A percentile compares a stretch with the other conserved stretches of the same genome.
Evolutionary conservation across 257 asterid genomes (phyloP).

Genomic region (Jaltomata sinuosa): DNA sequence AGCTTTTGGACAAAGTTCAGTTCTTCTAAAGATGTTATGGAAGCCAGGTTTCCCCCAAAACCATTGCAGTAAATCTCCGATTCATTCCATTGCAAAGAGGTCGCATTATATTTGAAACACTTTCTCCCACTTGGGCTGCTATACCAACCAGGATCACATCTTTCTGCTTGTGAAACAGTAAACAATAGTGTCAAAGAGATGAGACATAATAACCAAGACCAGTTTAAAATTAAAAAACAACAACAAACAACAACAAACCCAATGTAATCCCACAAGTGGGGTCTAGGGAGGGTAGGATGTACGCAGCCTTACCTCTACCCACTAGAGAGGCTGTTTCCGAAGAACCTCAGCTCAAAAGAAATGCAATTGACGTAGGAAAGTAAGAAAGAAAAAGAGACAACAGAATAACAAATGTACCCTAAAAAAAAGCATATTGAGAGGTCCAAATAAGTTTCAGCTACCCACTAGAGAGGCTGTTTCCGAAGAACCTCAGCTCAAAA

Average conservation of each 20-base stretch:
- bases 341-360: too few species aligned
- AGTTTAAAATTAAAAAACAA: background rate
- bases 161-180: slow-evolving; percentile 24
- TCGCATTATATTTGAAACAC: slow-evolving; percentile 43
- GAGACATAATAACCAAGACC: background rate
- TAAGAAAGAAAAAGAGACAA: too few species aligned
- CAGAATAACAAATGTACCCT: too few species aligned
- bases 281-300: too few species aligned
- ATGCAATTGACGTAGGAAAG: too few species aligned
- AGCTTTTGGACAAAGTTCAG: slow-evolving; percentile 38
- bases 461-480: too few species aligned
- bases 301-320: too few species aligned
- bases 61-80: slow-evolving; percentile 58
- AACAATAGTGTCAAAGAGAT: background rate
- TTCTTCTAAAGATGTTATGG: slow-evolving; percentile 47
- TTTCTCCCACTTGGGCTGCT: slow-evolving; percentile 34
- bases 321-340: too few species aligned
- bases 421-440: background rate
- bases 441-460: background rate
- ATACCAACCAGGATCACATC: slow-evolving; percentile 62
- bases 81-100: slow-evolving; percentile 55
- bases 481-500: too few species aligned
- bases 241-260: too few species aligned
- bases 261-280: too few species aligned
- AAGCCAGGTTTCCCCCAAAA: slow-evolving; percentile 59